Conservation (phyloP, 2,329 filamentous ascomycete genomes). For the Pyrenochaeta sp. region DNA sequence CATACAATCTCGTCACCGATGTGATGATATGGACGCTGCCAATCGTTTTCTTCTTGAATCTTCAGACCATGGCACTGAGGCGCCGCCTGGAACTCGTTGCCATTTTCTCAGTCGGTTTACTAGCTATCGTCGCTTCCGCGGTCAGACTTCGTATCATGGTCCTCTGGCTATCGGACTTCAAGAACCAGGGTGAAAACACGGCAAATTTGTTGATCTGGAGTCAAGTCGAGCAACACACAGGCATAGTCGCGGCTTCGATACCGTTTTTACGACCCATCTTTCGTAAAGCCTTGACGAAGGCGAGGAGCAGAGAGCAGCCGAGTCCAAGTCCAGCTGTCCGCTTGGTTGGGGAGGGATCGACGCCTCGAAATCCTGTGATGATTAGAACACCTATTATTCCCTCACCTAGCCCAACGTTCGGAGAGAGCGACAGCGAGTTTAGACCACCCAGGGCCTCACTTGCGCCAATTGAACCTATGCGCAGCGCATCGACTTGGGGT, state of each 20-base stretch:
- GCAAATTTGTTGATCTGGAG: constrained; percentile 40
- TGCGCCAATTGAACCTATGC: constrained; percentile 24
- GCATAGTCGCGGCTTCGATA: constrained; percentile 43
- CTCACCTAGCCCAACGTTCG: constrained; percentile 30
- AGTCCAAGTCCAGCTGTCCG: constrained; percentile 22
- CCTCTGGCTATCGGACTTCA: constrained; percentile 35
- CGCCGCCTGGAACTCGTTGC: constrained; percentile 60
- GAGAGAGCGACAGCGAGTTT: constrained; percentile 21
- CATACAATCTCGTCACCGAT: constrained; percentile 54
- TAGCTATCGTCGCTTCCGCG: constrained; percentile 42
- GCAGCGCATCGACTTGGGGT: constrained; percentile 13
- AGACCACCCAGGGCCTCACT: constrained; percentile 20
- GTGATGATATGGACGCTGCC: constrained; percentile 54
- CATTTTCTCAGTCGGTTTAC: constrained; percentile 44
- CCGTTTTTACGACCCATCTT: constrained; percentile 41
- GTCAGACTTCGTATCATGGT: constrained; percentile 36
- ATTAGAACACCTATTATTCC: constrained; percentile 35
- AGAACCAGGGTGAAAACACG: constrained; percentile 21
- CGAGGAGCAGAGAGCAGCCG: constrained; percentile 13
- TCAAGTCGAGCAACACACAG: constrained; percentile 43
- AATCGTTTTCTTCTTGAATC: constrained; percentile 54
- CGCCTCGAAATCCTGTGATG: constrained; percentile 15
- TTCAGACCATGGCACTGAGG: constrained; percentile 54
- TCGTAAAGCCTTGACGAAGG: constrained; percentile 19
- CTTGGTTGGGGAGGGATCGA: constrained; percentile 14